Conservation (phyloP, 805 yeast species). For the Ogataea paradorogensis region DNA sequence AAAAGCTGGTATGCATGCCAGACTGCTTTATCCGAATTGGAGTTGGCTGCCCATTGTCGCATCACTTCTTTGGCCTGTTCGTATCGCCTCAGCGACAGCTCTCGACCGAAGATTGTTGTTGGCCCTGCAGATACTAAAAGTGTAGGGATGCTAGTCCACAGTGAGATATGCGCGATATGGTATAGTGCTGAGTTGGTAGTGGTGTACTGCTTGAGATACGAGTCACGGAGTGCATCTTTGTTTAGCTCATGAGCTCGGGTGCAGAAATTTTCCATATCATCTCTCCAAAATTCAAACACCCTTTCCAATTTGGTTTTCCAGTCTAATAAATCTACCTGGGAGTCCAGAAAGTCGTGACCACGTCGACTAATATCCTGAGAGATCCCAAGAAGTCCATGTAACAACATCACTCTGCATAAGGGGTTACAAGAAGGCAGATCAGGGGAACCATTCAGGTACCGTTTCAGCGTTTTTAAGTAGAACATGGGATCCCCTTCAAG, state of each 20-base stretch:
- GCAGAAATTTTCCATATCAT: conserved; percentile 12
- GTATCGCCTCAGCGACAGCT: conserved; percentile 1
- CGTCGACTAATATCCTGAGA: conserved; percentile 11
- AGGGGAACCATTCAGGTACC: conserved; percentile 7
- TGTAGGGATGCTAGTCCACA: conserved; percentile 13
- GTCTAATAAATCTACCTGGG: conserved; percentile 4
- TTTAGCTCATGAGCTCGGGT: background rate
- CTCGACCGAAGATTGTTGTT: conserved; percentile 9
- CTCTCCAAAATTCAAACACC: conserved; percentile 16
- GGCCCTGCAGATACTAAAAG: conserved; percentile 10
- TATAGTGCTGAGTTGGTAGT: conserved; percentile 15
- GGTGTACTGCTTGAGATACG: conserved; percentile 9
- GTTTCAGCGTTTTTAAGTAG: conserved; percentile 7
- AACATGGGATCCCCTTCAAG: conserved; percentile 1
- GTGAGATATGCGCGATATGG: conserved; percentile 14
- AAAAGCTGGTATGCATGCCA: conserved; percentile 17
- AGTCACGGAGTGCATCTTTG: conserved; percentile 1
- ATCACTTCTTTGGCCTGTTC: conserved; percentile 11
- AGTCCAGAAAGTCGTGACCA: conserved; percentile 6
- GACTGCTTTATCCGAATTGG: conserved; percentile 13
- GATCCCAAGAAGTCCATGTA: conserved; percentile 11
- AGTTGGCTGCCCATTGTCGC: conserved; percentile 9
- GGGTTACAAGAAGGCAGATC: conserved; percentile 10
- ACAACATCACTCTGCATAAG: conserved; percentile 7
- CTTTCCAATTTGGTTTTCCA: conserved; percentile 8